Evolutionary conservation across 176 grass and related monocot species (phyloP), one percentile per base, ranked within the genome.

Genomic region (Paspalum vaginatum): DNA sequence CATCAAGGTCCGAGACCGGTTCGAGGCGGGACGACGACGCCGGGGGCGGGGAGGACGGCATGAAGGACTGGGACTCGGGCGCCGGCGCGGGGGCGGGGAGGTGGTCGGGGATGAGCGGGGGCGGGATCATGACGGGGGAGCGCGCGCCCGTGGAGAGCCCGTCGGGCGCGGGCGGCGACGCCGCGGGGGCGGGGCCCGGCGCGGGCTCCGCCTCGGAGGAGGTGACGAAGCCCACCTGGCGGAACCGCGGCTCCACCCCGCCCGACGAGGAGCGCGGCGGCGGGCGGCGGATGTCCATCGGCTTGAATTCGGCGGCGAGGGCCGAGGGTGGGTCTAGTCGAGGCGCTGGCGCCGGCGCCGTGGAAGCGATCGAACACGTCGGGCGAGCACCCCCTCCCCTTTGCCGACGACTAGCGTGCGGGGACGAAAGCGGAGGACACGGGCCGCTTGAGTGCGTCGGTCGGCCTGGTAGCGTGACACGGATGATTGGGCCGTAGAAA

Each of bases 81-180:
- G n/a, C 41, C 40, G 40, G 14, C 32, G 27, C 40, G n/a, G 41
- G 63, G 53, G n/a, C 41, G 52, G 21, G 14, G 21, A 32, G 15
- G 78, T 32, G 39, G 24, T 37, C 68, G 39, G 82, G 46, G 61
- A 85, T 65, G 55, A 79, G 87, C 47, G 89, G 89, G 11, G 87
- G 89, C 16, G 87, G 93, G 73, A 95, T 95, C 93, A 89, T 95
- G 67, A 95, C 93, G 9, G 89, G 92, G 27, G 85, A 32, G 32
- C 32, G 32, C 32, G 32, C 32, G 32, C 32, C 32, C 32, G 32
- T 32, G 32, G 32, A 95, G 47, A 88, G 81, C 61, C 27, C 46
- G 48, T 51, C 81, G 67, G 70, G 55, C 9, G 60, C 67, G 10
- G 37, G 5, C 41, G 61, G 70, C 56, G 70, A 65, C 50, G 54